Evolutionary conservation across 805 yeast species (phyloP).

Genomic region (Metschnikowia aberdeeniae): DNA sequence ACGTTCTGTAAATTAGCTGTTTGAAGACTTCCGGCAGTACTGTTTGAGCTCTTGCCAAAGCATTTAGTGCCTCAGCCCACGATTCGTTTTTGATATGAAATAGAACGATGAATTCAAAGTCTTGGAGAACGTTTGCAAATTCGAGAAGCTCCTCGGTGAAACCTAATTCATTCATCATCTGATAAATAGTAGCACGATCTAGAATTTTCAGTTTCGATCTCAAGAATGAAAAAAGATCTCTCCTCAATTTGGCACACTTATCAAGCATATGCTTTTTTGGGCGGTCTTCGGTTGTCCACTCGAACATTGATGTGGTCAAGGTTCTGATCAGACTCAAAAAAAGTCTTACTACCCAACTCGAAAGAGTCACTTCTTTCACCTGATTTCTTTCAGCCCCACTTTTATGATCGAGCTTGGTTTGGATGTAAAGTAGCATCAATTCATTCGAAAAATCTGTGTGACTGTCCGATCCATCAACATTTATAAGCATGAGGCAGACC

Average conservation of each 20-base stretch:
- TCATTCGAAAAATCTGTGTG: constrained; percentile 19
- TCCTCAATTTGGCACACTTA: not conserved
- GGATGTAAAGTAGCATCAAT: constrained; percentile 33
- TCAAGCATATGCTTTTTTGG: not conserved
- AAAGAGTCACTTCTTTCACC: constrained; percentile 42
- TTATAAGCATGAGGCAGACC: constrained; percentile 51
- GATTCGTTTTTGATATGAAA: constrained; percentile 65
- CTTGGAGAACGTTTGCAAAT: constrained; percentile 65
- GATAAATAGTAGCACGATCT: constrained; percentile 69
- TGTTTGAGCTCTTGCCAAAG: constrained; percentile 47
- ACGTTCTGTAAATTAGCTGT: constrained; percentile 54
- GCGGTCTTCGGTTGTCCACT: not conserved
- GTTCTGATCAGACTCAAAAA: constrained; percentile 41
- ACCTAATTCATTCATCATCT: constrained; percentile 65
- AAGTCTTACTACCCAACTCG: constrained; percentile 65
- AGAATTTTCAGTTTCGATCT: constrained; percentile 42
- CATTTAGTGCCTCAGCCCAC: constrained; percentile 70
- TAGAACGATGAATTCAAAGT: constrained; percentile 63
- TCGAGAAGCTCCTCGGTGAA: constrained; percentile 57
- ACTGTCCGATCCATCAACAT: constrained; percentile 9
- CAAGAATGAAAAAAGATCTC: constrained; percentile 42
- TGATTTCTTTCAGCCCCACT: constrained; percentile 25
- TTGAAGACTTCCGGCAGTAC: constrained; percentile 27
- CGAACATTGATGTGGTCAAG: not conserved
- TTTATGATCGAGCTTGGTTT: constrained; percentile 25